phyloP scores from a whole-genome alignment of 768 basidiomycete genomes.

The Cystobasidiopsis lactophilus region DNA sequence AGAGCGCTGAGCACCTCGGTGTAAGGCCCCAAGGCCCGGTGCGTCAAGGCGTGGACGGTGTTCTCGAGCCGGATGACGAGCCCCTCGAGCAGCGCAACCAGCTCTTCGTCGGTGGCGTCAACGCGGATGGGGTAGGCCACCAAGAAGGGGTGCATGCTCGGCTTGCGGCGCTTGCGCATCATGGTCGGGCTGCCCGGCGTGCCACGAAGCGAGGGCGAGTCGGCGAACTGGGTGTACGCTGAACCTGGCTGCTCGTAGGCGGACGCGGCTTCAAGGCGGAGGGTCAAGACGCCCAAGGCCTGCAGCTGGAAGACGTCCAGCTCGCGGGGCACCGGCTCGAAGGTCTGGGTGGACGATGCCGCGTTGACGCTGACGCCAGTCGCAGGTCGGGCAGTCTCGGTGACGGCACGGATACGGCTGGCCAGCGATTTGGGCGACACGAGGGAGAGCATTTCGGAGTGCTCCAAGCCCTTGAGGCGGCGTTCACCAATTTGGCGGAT shows the following conservation, averaged over 20 bases:
- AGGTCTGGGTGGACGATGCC: neutral
- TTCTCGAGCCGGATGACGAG: slow-evolving; percentile 17
- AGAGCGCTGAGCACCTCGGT: slow-evolving; percentile 13
- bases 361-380: slow-evolving; percentile 1
- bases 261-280: slow-evolving; percentile 7
- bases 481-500: slow-evolving; percentile 64
- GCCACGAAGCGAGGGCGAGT: slow-evolving; percentile 2
- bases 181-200: neutral
- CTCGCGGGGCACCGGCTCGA: neutral
- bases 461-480: slow-evolving; percentile 82
- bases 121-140: slow-evolving; percentile 14
- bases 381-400: neutral
- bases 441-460: slow-evolving; percentile 64
- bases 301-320: slow-evolving; percentile 7
- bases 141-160: slow-evolving; percentile 6
- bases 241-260: neutral
- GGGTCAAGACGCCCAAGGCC: neutral
- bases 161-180: slow-evolving; percentile 6
- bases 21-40: slow-evolving; percentile 19
- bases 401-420: neutral
- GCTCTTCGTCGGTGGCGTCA: slow-evolving; percentile 18
- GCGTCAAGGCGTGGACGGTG: slow-evolving; percentile 13
- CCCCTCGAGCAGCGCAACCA: slow-evolving; percentile 15
- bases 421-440: slow-evolving; percentile 56
- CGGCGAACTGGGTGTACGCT: neutral